Evolutionary conservation across 805 yeast genomes (phyloP).

Genomic region (Candida sanyiensis): DNA sequence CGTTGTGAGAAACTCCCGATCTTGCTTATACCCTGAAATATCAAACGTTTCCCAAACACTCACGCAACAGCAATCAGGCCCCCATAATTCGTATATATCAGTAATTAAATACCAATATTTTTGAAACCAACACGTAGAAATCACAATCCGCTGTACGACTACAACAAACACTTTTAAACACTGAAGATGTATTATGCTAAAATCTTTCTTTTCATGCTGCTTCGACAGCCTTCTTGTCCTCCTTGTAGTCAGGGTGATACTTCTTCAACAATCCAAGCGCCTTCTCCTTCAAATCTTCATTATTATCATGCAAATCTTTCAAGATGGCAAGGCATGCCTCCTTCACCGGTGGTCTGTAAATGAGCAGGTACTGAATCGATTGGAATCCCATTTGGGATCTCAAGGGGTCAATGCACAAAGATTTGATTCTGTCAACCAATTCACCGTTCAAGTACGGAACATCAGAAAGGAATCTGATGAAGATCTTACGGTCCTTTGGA

Average conservation of each 20-base stretch:
- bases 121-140: too few relatives aligned
- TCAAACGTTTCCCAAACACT: too few relatives aligned
- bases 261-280: constrained; percentile 42
- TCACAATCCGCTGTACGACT: too few relatives aligned
- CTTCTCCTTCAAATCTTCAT: constrained; percentile 45
- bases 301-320: constrained; percentile 39
- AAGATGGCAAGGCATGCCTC: constrained; percentile 43
- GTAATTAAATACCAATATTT: too few relatives aligned
- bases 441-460: constrained; percentile 66
- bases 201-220: too few relatives aligned
- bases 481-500: constrained; percentile 71
- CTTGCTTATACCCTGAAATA: too few relatives aligned
- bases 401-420: constrained; percentile 81
- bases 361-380: constrained; percentile 72
- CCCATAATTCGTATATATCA: too few relatives aligned
- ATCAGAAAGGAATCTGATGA: constrained; percentile 80
- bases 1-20: too few relatives aligned
- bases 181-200: too few relatives aligned
- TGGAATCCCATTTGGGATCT: constrained; percentile 76
- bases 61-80: too few relatives aligned
- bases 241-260: constrained; percentile 28
- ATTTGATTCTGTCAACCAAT: constrained; percentile 58
- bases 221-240: too few relatives aligned
- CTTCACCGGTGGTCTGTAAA: constrained; percentile 87
- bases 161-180: too few relatives aligned